These are phyloP conservation scores for Globomyces sp. DNA, from an alignment of 371 early-diverging fungal species.

Conservation along the genomic window DNA sequence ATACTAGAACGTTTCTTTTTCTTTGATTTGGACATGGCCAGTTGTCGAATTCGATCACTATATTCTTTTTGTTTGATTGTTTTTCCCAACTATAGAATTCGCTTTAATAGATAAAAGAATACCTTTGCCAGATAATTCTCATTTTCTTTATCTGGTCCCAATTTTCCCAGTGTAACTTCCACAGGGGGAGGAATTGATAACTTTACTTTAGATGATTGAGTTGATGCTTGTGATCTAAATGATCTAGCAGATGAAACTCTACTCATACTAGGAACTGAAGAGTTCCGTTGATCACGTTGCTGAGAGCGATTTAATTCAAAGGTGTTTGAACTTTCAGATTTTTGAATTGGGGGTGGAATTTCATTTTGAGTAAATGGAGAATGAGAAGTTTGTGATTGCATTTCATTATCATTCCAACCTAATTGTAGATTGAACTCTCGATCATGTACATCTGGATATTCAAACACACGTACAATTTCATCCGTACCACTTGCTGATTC, in stretches of 20 bases:
- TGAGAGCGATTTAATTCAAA: background rate
- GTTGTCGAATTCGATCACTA: background rate
- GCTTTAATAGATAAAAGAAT: background rate
- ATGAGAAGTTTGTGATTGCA: background rate
- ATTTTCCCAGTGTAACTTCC: slow-evolving; percentile 17
- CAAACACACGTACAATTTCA: background rate
- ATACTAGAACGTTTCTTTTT: background rate
- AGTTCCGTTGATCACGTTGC: background rate
- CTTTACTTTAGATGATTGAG: slow-evolving; percentile 1
- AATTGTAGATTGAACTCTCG: background rate
- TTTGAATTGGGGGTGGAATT: background rate
- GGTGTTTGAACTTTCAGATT: background rate
- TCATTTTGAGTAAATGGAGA: background rate
- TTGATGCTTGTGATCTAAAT: too few species aligned
- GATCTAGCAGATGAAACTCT: background rate
- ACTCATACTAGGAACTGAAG: too few species aligned
- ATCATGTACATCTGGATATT: background rate
- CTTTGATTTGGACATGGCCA: slow-evolving; percentile 4
- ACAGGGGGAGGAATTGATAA: background rate
- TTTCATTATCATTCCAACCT: background rate
- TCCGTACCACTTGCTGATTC: background rate
- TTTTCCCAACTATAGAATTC: slow-evolving; percentile 14
- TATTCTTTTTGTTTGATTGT: slow-evolving; percentile 16
- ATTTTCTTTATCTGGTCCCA: slow-evolving; percentile 23
- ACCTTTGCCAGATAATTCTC: slow-evolving; percentile 19